Percentiles rank a stretch among this genome's conserved stretches.
phyloP scores from a whole-genome alignment of 495 filamentous ascomycete genomes.

The Neurospora hispaniola region DNA sequence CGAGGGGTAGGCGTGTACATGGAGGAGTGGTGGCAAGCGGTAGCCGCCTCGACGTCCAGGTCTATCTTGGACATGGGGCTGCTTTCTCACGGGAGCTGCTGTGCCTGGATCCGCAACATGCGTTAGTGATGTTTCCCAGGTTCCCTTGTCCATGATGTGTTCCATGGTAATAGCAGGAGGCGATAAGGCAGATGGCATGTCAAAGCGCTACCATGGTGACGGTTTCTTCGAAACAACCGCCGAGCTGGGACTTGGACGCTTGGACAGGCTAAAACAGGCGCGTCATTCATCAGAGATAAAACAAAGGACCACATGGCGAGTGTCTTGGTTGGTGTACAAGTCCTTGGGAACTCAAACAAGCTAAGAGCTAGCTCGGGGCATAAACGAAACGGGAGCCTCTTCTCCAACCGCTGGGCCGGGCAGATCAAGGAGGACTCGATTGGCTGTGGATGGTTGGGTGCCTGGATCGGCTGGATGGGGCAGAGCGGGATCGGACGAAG shows the following conservation, averaged over 20 bases:
- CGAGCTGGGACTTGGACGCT: constrained; percentile 1
- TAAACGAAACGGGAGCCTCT: constrained; percentile 1
- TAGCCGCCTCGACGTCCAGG: constrained; percentile 17
- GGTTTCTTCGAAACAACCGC: not conserved
- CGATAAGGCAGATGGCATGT: not conserved
- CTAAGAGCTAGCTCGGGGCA: constrained; percentile 4
- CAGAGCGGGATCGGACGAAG: constrained; percentile 5
- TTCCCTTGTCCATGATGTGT: too few relatives aligned
- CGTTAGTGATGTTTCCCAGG: not conserved
- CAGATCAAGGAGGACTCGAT: not conserved
- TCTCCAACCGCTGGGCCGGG: constrained; percentile 11
- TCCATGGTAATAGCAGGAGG: not conserved
- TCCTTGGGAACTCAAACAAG: constrained; percentile 15
- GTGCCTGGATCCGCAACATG: not conserved
- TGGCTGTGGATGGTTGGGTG: not conserved
- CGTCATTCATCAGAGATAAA: constrained; percentile 5
- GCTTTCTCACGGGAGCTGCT: not conserved
- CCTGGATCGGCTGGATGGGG: constrained; percentile 1
- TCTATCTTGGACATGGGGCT: constrained; percentile 1
- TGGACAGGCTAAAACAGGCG: constrained; percentile 2
- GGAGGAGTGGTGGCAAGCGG: constrained; percentile 15
- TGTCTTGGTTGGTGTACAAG: constrained; percentile 7
- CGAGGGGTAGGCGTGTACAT: not conserved
- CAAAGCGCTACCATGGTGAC: not conserved
- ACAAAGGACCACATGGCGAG: constrained; percentile 7